Evolutionary conservation across 2,329 filamentous ascomycete species (phyloP), one percentile per base, ranked within the genome.

Genomic region (Fusarium hainanense): DNA sequence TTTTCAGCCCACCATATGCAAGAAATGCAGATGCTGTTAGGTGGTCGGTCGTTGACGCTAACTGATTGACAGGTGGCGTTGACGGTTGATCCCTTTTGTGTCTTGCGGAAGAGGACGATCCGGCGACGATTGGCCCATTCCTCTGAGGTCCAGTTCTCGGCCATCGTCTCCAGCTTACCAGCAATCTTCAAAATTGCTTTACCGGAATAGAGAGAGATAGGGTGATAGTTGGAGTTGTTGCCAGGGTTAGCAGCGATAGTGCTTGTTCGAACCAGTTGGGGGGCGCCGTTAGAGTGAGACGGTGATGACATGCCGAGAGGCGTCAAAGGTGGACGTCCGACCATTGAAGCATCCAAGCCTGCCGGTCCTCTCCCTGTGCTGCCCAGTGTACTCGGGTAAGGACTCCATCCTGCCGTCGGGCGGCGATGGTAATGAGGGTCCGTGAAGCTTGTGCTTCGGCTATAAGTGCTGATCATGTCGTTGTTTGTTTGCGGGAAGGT

Each of bases 1-100:
- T 94, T 97, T 80, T 97, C 94, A 62, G 91, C 91, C 96, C 96
- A 99, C 85, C 90, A 94, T 76, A 99, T 99, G 84, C 96, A 99
- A 80, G 94, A 98, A 78, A 99, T 93, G 81, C 94, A 97, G 65
- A 97, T 95, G 81, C 92, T 94, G 82, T 95, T 92, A 4, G 90
- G 89, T 2, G 91, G 88, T 23, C 94, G 89, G 67, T 97, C 92
- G 75, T 93, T 92, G 16, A 89, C 89, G 18, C 92, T 86, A 48
- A 98, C 90, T 0, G 94, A 85, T 51, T 90, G 89, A 82, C 98
- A 98, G 16, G 86, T 91, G 16, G 93, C 89, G 34, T 90, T 91
- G 58, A 98, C 91, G 6, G 92, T 93, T 77, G 92, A 94, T 28
- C 93, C 94, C 34, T 85, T 86, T 80, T 98, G 95, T 64, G 88